These are phyloP conservation scores for Termitomyces sp. DNA, from an alignment of 768 basidiomycete genomes.

Conservation along the genomic window DNA sequence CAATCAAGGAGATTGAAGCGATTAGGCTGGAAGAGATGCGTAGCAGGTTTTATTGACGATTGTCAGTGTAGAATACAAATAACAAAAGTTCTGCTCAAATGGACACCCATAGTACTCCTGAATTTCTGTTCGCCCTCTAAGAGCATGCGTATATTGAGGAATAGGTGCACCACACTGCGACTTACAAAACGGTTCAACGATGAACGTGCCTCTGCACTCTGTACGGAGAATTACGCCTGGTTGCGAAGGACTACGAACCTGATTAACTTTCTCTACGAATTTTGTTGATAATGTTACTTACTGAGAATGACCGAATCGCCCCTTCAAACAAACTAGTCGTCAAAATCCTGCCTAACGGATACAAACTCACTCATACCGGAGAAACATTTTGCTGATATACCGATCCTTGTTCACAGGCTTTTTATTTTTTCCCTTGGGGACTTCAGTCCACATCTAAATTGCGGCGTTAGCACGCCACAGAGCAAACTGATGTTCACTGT, in stretches of 20 bases:
- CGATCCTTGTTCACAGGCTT: conserved; percentile 99
- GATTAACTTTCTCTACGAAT: conserved; percentile 26
- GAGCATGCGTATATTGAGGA: neutral
- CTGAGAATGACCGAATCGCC: conserved; percentile 98
- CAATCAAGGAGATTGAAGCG: conserved; percentile 25
- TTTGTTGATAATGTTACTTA: conserved; percentile 37
- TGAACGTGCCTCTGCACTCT: neutral
- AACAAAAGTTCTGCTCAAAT: neutral
- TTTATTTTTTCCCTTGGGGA: conserved; percentile 97
- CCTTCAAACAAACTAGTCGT: conserved; percentile 31
- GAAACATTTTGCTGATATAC: conserved; percentile 99
- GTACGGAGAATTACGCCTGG: conserved; percentile 41
- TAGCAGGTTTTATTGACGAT: conserved; percentile 14
- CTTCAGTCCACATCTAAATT: conserved; percentile 95
- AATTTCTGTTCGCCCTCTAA: neutral
- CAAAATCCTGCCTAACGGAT: conserved; percentile 1
- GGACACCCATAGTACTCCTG: neutral
- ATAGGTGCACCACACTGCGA: neutral
- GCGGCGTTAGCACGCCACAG: conserved; percentile 4
- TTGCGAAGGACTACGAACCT: conserved; percentile 61
- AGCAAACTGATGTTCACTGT: neutral
- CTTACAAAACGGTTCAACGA: neutral
- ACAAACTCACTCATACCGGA: conserved; percentile 50
- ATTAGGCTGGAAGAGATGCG: conserved; percentile 10
- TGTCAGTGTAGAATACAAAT: conserved; percentile 1